Base-by-base conservation (phyloP, 2,329 filamentous ascomycete species). In the Stemphylium lycopersici region DNA sequence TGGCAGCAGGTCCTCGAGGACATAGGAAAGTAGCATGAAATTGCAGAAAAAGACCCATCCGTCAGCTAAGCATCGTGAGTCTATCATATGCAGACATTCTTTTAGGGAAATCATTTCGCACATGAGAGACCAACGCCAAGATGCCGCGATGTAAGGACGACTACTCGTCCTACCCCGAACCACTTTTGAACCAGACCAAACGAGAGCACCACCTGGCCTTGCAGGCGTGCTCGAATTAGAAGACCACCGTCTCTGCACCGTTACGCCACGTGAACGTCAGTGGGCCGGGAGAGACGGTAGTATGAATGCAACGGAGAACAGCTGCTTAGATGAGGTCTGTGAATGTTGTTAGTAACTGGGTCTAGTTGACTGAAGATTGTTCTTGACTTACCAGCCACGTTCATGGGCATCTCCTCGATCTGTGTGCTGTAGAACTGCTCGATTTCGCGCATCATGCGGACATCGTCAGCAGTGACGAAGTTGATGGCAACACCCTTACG, bases 381-480 rank as follows among this genome's bases (percentile, higher is more conserved):
- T 15, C 13, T 7, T n/a, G 20, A 79, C 83, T 74, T 81, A 84
- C 82, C 83, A 75, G 85, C 84, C 79, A 88, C 87, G 80, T 88
- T 89, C 95, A 99, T 98, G 76, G 95, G 95, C 95, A 99, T 99
- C 87, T 99, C 95, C 83, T 99, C 95, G 70, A 99, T 98, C 84
- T 99, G 95, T 79, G 95, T 99, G 87, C 91, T 96, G 89, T 99
- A 99, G 87, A 98, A 99, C 84, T 97, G 91, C 81, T 99, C 95
- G 72, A 99, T 99, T 82, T 99, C 95, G 79, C 95, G 88, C 91
- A 99, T 96, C 91, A 99, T 98, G 80, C 93, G 92, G 75, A 99
- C 95, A 81, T 99, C 95, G 68, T 99, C 95, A 73, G 92, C 91
- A 61, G 93, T 98, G 79, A 99, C 95, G 79, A 99, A 99, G 91